Evolutionary conservation across 257 asterid species (phyloP).

Genomic region (Penstemon davidsonii): DNA sequence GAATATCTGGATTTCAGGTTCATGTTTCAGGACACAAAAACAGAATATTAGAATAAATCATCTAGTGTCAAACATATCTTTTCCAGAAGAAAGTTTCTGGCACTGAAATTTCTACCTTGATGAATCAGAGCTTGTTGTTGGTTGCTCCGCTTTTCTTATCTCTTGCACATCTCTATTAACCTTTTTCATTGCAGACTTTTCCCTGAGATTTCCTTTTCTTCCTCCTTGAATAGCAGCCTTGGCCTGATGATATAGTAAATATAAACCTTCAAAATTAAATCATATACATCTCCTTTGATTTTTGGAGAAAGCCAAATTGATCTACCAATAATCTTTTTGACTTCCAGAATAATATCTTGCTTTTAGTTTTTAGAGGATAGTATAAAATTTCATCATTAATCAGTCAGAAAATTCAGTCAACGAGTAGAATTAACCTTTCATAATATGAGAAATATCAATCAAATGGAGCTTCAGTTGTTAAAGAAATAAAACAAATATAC

Average conservation of each 20-base stretch:
- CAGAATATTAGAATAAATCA: constrained; percentile 18
- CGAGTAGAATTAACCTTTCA: not conserved
- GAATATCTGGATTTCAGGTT: constrained; percentile 49
- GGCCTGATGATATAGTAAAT: constrained; percentile 57
- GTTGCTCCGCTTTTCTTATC: constrained; percentile 50
- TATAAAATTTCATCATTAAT: not conserved
- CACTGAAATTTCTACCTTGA: constrained; percentile 50
- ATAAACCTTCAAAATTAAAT: constrained; percentile 23
- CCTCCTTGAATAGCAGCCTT: constrained; percentile 89
- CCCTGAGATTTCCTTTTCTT: constrained; percentile 76
- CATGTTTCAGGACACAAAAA: constrained; percentile 22
- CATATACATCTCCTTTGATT: constrained; percentile 1
- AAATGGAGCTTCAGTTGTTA: constrained; percentile 16
- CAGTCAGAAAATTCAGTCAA: constrained; percentile 3
- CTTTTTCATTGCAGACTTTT: constrained; percentile 63
- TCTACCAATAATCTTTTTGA: not conserved
- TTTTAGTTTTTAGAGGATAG: not conserved
- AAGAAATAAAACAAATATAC: not conserved
- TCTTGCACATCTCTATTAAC: constrained; percentile 64
- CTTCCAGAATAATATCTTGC: not conserved
- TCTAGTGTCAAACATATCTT: constrained; percentile 16
- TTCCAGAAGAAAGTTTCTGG: constrained; percentile 12
- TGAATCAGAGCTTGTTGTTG: constrained; percentile 53
- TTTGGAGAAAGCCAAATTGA: not conserved
- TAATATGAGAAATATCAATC: not conserved